Conservation (phyloP, 805 yeast genomes). For the Maudiozyma bulderi region DNA sequence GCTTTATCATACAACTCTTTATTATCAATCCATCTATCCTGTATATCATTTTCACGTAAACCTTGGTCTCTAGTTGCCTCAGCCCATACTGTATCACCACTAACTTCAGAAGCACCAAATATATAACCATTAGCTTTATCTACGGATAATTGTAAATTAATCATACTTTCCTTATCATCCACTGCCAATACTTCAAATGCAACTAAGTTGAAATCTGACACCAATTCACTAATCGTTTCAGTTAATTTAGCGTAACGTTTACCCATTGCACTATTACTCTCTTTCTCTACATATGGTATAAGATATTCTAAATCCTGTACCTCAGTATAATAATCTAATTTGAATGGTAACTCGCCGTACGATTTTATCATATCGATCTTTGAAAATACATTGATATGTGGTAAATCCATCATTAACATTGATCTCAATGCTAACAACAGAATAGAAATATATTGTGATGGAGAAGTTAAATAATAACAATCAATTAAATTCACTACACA, state of each 20-base stretch:
- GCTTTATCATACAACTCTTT: slow-evolving; percentile 67
- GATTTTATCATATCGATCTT: slow-evolving; percentile 74
- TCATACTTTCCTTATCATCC: slow-evolving; percentile 90
- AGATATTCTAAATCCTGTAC: slow-evolving; percentile 74
- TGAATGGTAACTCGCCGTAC: slow-evolving; percentile 76
- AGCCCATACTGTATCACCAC: slow-evolving; percentile 98
- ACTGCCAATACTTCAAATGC: slow-evolving; percentile 82
- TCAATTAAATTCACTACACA: slow-evolving; percentile 85
- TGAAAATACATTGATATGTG: slow-evolving; percentile 86
- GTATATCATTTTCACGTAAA: slow-evolving; percentile 52
- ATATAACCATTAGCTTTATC: slow-evolving; percentile 92
- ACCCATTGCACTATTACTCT: slow-evolving; percentile 57
- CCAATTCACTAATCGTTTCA: slow-evolving; percentile 67
- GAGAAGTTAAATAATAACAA: slow-evolving; percentile 68
- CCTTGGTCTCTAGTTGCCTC: slow-evolving; percentile 84
- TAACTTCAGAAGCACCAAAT: slow-evolving; percentile 86
- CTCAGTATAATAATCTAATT: slow-evolving; percentile 79
- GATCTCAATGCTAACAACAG: slow-evolving; percentile 73
- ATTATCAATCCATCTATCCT: slow-evolving; percentile 90
- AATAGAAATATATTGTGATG: slow-evolving; percentile 82
- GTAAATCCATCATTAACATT: slow-evolving; percentile 86
- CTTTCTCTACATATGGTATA: slow-evolving; percentile 59
- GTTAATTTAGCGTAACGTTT: slow-evolving; percentile 58
- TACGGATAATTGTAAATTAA: slow-evolving; percentile 59
- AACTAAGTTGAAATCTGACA: slow-evolving; percentile 80